phyloP scores from a whole-genome alignment of 257 asterid genomes.

The Osmanthus fragrans region DNA sequence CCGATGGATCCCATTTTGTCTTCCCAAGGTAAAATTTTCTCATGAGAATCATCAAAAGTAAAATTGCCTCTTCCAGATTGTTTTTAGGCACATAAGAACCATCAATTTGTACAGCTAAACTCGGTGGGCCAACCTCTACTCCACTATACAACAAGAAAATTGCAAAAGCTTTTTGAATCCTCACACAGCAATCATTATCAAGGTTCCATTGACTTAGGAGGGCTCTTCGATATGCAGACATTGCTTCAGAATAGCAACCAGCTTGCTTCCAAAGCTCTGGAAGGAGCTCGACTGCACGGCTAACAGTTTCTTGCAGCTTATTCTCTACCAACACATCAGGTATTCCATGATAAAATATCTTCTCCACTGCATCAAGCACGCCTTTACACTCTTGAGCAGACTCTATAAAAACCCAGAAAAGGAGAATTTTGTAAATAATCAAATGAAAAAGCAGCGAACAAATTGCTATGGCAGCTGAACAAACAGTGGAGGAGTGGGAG shows the following conservation, averaged over 20 bases:
- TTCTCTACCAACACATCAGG: slow-evolving; percentile 77
- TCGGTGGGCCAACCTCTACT: slow-evolving; percentile 83
- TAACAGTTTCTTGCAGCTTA: slow-evolving; percentile 90
- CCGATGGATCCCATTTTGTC: slow-evolving; percentile 80
- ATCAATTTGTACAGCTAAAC: slow-evolving; percentile 80
- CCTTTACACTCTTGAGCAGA: slow-evolving; percentile 90
- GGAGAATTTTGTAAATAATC: slow-evolving; percentile 31
- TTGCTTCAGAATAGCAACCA: slow-evolving; percentile 66
- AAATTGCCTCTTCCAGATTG: slow-evolving; percentile 93
- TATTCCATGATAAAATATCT: slow-evolving; percentile 76
- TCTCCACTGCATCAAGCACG: slow-evolving; percentile 95
- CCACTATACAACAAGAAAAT: slow-evolving; percentile 85
- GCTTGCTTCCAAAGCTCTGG: slow-evolving; percentile 95
- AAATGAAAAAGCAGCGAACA: slow-evolving; percentile 23
- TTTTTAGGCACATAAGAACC: slow-evolving; percentile 87
- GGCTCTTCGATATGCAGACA: slow-evolving; percentile 86
- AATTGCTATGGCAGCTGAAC: slow-evolving; percentile 7
- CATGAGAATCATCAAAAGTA: slow-evolving; percentile 90
- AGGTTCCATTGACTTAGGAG: slow-evolving; percentile 96
- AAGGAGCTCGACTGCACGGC: slow-evolving; percentile 93
- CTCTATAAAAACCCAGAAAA: slow-evolving; percentile 61
- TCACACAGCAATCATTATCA: slow-evolving; percentile 83
- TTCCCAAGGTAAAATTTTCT: slow-evolving; percentile 82
- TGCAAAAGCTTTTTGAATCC: slow-evolving; percentile 95
- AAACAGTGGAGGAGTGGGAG: background rate